A percentile compares a stretch with the other conserved stretches of the same genome.
phyloP scores from a whole-genome alignment of 2,329 filamentous ascomycete genomes.

The Fusarium sublunatum region DNA sequence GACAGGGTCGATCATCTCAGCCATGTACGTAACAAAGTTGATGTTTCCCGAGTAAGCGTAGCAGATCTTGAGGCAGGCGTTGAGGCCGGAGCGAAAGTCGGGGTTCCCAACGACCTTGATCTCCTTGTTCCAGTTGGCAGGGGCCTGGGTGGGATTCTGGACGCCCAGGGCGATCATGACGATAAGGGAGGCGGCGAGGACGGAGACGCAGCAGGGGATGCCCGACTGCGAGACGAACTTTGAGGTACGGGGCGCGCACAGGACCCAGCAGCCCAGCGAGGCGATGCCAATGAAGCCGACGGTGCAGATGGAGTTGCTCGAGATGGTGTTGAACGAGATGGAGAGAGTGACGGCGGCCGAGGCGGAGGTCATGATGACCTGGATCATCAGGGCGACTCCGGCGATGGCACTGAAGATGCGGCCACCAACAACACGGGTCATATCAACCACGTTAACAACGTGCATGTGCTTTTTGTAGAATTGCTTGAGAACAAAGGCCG shows the following conservation, averaged over 20 bases:
- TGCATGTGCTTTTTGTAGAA: conserved; percentile 76
- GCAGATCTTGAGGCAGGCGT: conserved; percentile 50
- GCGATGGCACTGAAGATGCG: conserved; percentile 43
- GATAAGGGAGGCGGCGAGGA: conserved; percentile 51
- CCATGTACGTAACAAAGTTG: conserved; percentile 52
- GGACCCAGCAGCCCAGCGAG: conserved; percentile 70
- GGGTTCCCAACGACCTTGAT: conserved; percentile 48
- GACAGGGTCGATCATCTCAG: conserved; percentile 51
- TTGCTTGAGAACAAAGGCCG: conserved; percentile 64
- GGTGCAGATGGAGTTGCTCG: conserved; percentile 70
- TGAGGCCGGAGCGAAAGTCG: conserved; percentile 49
- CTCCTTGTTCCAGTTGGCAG: conserved; percentile 45
- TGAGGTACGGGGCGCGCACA: conserved; percentile 76
- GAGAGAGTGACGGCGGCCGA: conserved; percentile 74
- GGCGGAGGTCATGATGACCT: conserved; percentile 77
- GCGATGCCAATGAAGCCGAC: conserved; percentile 73
- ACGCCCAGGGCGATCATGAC: conserved; percentile 53
- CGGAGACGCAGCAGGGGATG: conserved; percentile 50
- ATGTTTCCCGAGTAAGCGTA: conserved; percentile 55
- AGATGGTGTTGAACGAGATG: conserved; percentile 76
- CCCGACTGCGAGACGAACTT: conserved; percentile 51
- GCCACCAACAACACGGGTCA: conserved; percentile 66
- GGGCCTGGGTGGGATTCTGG: conserved; percentile 46
- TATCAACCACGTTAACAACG: conserved; percentile 76
- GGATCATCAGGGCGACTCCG: conserved; percentile 73